Percentiles rank a stretch among this genome's conserved stretches.
phyloP scores from a whole-genome alignment of 371 early-diverging fungal species.

The Mucor sp. region DNA sequence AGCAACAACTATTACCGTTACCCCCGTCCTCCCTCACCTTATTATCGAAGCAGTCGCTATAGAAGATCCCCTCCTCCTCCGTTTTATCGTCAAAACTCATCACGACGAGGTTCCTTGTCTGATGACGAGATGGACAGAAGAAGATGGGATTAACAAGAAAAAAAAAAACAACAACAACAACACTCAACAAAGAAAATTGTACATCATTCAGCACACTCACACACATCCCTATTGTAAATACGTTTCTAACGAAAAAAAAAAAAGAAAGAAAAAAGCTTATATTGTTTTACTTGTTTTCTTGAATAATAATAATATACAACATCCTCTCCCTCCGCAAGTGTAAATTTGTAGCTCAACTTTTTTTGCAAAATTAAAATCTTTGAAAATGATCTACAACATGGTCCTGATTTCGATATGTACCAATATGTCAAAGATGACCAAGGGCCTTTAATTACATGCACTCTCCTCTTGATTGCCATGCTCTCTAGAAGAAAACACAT shows the following conservation, averaged over 20 bases:
- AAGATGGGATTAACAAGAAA: conserved; percentile 12
- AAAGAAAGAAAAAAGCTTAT: not conserved
- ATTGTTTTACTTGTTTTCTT: no score
- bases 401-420: no score
- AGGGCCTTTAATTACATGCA: no score
- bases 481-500: no score
- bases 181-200: not conserved
- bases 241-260: not conserved
- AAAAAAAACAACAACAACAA: not conserved
- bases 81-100: conserved; percentile 6
- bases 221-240: not conserved
- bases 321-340: no score
- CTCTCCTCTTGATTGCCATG: no score
- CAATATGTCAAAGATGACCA: no score
- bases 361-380: no score
- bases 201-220: not conserved
- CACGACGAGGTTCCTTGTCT: conserved; percentile 17
- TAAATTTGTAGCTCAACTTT: no score
- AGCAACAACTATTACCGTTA: conserved; percentile 6
- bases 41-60: conserved; percentile 7
- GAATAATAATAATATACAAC: no score
- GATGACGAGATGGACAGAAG: conserved; percentile 24
- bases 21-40: conserved; percentile 8
- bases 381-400: no score
- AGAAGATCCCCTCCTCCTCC: conserved; percentile 14